Evolutionary conservation across 75 land plant species (phyloP).

Genomic region (Chamaecyparis obtusa): DNA sequence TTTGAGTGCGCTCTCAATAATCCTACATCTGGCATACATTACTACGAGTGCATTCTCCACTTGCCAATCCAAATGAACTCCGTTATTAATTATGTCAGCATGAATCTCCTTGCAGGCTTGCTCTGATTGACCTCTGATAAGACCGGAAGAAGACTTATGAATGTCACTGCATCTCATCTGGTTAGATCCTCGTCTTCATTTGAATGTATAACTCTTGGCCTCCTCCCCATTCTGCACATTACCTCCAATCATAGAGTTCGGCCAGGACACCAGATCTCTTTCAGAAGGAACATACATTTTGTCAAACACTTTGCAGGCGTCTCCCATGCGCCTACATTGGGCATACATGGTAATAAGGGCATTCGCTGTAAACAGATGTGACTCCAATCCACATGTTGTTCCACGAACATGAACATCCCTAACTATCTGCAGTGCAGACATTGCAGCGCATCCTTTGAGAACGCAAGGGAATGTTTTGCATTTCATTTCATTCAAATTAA

Average conservation of each 20-base stretch:
- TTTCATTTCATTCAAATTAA: too few species aligned
- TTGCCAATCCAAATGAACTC: slow-evolving; percentile 14
- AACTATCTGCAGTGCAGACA: not conserved
- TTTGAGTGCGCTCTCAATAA: not conserved
- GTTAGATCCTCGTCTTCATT: not conserved
- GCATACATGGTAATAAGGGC: slow-evolving; percentile 13
- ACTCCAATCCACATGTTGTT: slow-evolving; percentile 4
- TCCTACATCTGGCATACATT: too few species aligned
- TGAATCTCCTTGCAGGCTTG: slow-evolving; percentile 18
- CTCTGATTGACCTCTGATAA: slow-evolving; percentile 9
- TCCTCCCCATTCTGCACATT: slow-evolving; percentile 12
- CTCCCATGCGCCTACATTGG: not conserved
- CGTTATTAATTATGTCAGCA: slow-evolving; percentile 3
- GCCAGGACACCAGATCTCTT: slow-evolving; percentile 13
- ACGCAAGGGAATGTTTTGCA: too few species aligned
- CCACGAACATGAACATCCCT: not conserved
- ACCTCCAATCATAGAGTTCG: slow-evolving; percentile 15
- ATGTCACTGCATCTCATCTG: not conserved
- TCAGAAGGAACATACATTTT: too few species aligned
- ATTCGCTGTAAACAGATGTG: slow-evolving; percentile 5
- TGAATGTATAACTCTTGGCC: not conserved
- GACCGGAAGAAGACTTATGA: too few species aligned
- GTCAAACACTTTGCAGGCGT: slow-evolving; percentile 14
- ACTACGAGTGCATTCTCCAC: slow-evolving; percentile 14
- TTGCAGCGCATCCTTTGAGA: slow-evolving; percentile 12